A percentile compares a stretch with the other conserved stretches of the same genome.
phyloP scores from a whole-genome alignment of 345 rosid genomes.

The Eucalyptus albens region DNA sequence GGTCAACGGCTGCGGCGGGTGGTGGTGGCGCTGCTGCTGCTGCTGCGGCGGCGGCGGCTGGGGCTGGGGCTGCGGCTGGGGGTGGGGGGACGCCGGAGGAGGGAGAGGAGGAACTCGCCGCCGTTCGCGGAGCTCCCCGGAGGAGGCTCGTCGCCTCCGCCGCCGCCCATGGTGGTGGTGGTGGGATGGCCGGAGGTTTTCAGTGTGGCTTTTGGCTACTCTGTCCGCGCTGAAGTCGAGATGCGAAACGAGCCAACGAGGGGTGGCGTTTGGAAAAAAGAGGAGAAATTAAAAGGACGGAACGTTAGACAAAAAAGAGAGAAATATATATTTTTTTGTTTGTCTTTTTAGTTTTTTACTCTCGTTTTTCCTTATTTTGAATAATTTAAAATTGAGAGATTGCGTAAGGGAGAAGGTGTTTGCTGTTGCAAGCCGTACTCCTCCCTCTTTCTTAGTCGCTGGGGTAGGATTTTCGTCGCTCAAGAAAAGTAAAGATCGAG shows the following conservation, averaged over 20 bases:
- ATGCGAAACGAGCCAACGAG: background rate
- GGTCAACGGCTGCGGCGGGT: slow-evolving; percentile 2
- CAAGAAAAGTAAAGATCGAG: too few species aligned
- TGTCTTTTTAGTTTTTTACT: background rate
- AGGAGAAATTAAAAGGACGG: background rate
- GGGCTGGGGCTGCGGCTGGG: background rate
- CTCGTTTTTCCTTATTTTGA: background rate
- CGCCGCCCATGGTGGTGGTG: slow-evolving; percentile 34
- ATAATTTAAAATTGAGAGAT: background rate
- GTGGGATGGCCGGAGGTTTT: background rate
- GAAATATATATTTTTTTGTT: background rate
- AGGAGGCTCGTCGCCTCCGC: slow-evolving; percentile 39
- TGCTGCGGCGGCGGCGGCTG: background rate
- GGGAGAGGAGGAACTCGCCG: slow-evolving; percentile 72
- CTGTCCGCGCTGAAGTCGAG: background rate
- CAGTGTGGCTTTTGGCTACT: background rate
- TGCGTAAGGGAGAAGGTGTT: background rate
- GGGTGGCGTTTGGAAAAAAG: background rate
- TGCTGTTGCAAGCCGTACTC: background rate
- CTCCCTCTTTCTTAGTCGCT: too few species aligned
- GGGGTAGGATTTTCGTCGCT: too few species aligned
- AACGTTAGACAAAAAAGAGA: rapidly evolving
- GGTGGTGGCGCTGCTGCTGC: slow-evolving; percentile 1
- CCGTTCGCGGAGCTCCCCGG: slow-evolving; percentile 27
- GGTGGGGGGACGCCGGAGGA: slow-evolving; percentile 40